phyloP scores from a whole-genome alignment of 768 basidiomycete genomes.

The Coprinopsis marcescibilis region DNA sequence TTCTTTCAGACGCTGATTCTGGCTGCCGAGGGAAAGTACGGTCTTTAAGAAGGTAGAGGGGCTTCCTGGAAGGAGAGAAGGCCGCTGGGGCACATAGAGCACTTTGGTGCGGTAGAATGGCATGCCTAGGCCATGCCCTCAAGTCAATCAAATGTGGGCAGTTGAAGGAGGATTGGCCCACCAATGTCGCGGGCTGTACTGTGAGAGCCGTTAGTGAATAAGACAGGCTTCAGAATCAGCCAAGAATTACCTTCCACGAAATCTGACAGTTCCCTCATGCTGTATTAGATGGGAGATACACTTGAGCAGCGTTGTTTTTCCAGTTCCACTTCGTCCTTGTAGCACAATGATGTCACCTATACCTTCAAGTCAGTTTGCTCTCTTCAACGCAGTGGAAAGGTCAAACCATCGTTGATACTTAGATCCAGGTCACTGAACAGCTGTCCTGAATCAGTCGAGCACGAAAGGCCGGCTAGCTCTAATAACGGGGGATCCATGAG shows the following conservation, averaged over 20 bases:
- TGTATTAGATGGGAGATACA: conserved; percentile 76
- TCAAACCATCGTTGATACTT: conserved; percentile 47
- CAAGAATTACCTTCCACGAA: conserved; percentile 53
- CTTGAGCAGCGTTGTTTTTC: conserved; percentile 79
- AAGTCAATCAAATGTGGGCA: conserved; percentile 3
- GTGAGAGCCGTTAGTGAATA: neutral
- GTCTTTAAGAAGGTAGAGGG: conserved; percentile 66
- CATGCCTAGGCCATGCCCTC: conserved; percentile 57
- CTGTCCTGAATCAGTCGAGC: conserved; percentile 39
- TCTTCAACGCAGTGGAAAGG: neutral
- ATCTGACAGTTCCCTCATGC: conserved; percentile 59
- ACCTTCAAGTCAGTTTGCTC: neutral
- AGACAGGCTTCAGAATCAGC: neutral
- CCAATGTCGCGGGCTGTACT: conserved; percentile 50
- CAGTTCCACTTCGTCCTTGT: conserved; percentile 77
- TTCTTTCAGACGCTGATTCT: conserved; percentile 19
- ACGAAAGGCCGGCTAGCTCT: conserved; percentile 47
- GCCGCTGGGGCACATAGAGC: conserved; percentile 83
- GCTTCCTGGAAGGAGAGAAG: conserved; percentile 78
- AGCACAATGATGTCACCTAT: conserved; percentile 67
- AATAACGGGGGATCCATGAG: conserved; percentile 33
- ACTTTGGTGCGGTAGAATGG: conserved; percentile 75
- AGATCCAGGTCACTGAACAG: conserved; percentile 62
- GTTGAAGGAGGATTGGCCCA: conserved; percentile 12
- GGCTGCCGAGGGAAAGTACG: conserved; percentile 49